phyloP scores from a whole-genome alignment of 2,329 filamentous ascomycete species.

The Monosporascus sp. region DNA sequence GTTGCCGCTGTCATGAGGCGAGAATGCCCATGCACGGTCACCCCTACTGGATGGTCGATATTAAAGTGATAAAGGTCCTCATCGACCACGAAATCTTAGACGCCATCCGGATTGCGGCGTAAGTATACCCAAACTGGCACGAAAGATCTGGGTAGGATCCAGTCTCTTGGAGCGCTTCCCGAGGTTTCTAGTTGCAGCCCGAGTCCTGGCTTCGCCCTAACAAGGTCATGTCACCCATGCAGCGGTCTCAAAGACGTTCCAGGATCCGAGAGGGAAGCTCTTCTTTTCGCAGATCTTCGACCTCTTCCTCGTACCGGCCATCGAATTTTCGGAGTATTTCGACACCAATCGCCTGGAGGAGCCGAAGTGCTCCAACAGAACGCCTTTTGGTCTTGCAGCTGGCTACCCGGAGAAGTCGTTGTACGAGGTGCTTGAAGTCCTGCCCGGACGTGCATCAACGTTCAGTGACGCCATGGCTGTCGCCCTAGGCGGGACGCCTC shows the following conservation, averaged over 20 bases:
- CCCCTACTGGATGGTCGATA: slow-evolving; percentile 2
- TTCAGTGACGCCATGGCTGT: neutral
- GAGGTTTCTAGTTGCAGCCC: neutral
- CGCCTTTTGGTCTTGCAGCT: neutral
- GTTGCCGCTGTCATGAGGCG: neutral
- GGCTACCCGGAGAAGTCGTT: neutral
- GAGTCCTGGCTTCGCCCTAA: neutral
- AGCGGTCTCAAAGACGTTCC: neutral
- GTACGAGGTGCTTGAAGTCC: neutral
- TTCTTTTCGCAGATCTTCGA: slow-evolving; percentile 1
- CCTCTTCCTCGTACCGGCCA: slow-evolving; percentile 2
- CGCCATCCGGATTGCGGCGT: neutral
- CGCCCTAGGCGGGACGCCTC: neutral
- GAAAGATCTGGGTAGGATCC: neutral
- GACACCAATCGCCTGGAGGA: neutral
- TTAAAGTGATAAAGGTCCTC: slow-evolving; percentile 1
- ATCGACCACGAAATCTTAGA: slow-evolving; percentile 2
- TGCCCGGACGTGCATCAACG: neutral
- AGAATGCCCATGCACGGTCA: neutral
- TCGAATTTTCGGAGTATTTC: slow-evolving; percentile 1
- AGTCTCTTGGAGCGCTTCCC: slow-evolving; percentile 2
- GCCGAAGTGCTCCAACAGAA: neutral
- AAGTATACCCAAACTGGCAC: neutral
- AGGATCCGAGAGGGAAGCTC: neutral
- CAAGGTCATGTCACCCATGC: neutral